Evolutionary conservation across 2,329 filamentous ascomycete genomes (phyloP).

Genomic region (Fusarium nygamai): DNA sequence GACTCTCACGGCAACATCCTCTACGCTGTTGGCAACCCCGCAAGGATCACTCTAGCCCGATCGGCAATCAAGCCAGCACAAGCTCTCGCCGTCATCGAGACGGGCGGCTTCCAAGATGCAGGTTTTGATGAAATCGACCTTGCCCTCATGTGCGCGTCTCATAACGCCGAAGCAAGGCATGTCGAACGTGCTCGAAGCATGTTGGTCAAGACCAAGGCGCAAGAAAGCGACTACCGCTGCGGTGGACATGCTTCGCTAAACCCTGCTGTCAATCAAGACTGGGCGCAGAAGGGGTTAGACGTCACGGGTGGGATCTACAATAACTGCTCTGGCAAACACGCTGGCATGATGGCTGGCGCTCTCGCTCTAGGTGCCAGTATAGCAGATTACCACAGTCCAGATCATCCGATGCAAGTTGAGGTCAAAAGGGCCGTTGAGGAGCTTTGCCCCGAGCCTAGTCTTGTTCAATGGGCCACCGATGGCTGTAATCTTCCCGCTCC

Average conservation of each 20-base stretch:
- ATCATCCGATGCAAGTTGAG: not conserved
- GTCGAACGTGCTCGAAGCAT: not conserved
- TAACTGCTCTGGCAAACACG: not conserved
- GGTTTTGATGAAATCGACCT: not conserved
- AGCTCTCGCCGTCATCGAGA: not conserved
- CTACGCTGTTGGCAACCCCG: not conserved
- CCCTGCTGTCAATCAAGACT: not conserved
- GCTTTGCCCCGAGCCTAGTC: not conserved
- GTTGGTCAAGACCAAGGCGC: not conserved
- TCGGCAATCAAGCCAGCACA: not conserved
- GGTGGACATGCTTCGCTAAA: not conserved
- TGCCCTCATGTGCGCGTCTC: not conserved
- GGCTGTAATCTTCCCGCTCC: not conserved
- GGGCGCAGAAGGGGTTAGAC: not conserved
- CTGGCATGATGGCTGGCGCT: not conserved
- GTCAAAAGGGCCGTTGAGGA: not conserved
- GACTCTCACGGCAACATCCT: not conserved
- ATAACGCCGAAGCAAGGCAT: rapidly evolving
- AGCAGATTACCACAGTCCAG: not conserved
- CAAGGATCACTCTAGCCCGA: not conserved
- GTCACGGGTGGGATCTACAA: rapidly evolving
- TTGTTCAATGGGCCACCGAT: not conserved
- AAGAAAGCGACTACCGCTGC: not conserved
- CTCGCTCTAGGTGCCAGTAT: not conserved
- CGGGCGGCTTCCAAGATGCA: not conserved